Conservation (phyloP, 306 rosid genomes). For the Elaeagnus macrophylla region DNA sequence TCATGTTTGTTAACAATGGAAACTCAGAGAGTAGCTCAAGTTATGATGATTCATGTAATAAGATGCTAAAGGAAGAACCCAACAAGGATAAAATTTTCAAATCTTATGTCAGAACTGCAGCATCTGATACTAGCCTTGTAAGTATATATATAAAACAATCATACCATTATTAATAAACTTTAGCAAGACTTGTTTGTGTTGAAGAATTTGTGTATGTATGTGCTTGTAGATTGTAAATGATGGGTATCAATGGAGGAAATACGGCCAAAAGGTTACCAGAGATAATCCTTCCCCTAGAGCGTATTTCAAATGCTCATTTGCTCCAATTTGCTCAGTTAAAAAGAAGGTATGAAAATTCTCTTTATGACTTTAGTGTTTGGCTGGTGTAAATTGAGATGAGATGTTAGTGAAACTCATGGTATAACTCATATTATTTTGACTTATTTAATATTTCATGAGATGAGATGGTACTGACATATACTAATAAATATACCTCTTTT, state of each 20-base stretch:
- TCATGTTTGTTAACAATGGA: conserved; percentile 43
- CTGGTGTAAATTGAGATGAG: too few relatives aligned
- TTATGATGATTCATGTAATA: conserved; percentile 63
- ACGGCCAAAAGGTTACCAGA: conserved; percentile 96
- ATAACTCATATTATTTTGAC: too few relatives aligned
- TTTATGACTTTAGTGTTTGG: too few relatives aligned
- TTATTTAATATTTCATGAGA: too few relatives aligned
- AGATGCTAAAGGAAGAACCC: conserved; percentile 70
- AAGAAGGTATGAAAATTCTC: conserved; percentile 57
- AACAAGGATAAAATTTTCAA: conserved; percentile 58
- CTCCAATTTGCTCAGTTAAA: conserved; percentile 90
- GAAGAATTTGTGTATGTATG: conserved; percentile 6
- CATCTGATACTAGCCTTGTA: conserved; percentile 77
- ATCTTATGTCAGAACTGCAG: conserved; percentile 52
- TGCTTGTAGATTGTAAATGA: conserved; percentile 72
- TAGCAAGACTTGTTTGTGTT: neutral
- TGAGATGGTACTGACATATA: too few relatives aligned
- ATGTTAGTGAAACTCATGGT: too few relatives aligned
- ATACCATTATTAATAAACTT: neutral
- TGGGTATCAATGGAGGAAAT: conserved; percentile 98
- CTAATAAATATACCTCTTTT: too few relatives aligned
- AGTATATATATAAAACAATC: conserved; percentile 11
- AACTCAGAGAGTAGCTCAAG: conserved; percentile 86
- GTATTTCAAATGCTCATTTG: conserved; percentile 97
- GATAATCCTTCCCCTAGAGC: conserved; percentile 98